Conservation (phyloP, 1,284 basidiomycete species). For the Irpex sp. region DNA sequence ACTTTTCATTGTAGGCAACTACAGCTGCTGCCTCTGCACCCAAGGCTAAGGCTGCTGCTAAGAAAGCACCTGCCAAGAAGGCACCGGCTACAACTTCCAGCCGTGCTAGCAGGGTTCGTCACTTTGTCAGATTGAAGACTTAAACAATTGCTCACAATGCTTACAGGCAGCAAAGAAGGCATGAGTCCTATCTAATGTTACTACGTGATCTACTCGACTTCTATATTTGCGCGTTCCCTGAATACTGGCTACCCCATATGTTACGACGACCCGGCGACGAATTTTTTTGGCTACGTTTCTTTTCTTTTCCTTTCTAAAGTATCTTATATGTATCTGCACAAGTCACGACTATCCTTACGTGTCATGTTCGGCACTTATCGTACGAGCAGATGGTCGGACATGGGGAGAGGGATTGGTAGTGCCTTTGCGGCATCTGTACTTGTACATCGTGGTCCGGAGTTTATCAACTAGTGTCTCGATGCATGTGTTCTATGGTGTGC, state of each 20-base stretch:
- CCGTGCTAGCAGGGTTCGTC: conserved; percentile 20
- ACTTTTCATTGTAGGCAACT: conserved; percentile 33
- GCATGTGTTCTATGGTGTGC: neutral
- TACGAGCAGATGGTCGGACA: neutral
- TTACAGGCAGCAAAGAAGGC: conserved; percentile 27
- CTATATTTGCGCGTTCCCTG: neutral
- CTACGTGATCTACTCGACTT: neutral
- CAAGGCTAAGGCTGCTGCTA: conserved; percentile 35
- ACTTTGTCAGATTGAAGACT: neutral
- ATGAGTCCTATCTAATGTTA: conserved; percentile 11
- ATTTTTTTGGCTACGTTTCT: neutral
- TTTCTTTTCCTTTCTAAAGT: neutral
- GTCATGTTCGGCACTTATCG: neutral
- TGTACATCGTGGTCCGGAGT: neutral
- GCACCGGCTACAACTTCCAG: conserved; percentile 10
- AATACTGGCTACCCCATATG: neutral
- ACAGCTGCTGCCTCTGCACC: conserved; percentile 40
- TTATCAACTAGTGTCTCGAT: neutral
- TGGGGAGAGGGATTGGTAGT: neutral
- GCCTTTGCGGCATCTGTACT: neutral
- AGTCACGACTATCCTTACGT: neutral
- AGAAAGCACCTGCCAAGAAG: conserved; percentile 30
- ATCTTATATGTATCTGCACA: neutral
- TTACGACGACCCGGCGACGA: neutral
- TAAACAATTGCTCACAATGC: neutral